Base-by-base conservation (phyloP, 352 stramenopile species). In the Phytophthora hybrid region DNA sequence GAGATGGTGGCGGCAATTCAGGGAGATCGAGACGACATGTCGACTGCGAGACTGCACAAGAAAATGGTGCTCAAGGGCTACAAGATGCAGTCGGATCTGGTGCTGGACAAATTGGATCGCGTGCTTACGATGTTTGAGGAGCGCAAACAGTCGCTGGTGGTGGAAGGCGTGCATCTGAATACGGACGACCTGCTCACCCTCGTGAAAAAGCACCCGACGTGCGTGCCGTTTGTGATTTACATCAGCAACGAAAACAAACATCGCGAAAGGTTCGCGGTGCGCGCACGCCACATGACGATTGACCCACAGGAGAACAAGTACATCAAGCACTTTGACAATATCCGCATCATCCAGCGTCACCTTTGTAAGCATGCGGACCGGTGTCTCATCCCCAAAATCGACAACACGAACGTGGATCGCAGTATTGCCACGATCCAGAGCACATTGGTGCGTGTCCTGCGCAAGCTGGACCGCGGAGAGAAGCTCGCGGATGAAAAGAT, bases 281-380 rank as follows among this genome's bases (percentile, higher is more conserved):
- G 90, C 14, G 87, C 90, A 32, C 82, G 89, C 1, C 88, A 97
- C 81, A 97, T 97, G 90, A 97, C 90, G 49, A 92, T 97, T 58
- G 87, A 95, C 61, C 90, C 90, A 13, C 87, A 95, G 69, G 87
- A 92, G 60, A 97, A 97, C 79, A 97, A 97, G 76, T 97, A 97
- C 75, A 97, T 97, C 69, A 93, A 95, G 66, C 91, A 95, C 76
- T 97, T 97, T 69, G 90, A 95, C 74, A 97, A 97, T 66, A 97
- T 97, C 67, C 88, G 89, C 72, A 91, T 94, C 69, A 97, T 97
- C 69, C 90, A 97, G 80, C 84, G 85, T 39, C 86, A 95, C 69
- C 72, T 95, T 23, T 93, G 87, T 72, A 97, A 97, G 72, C 80
- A 95, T 62, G 90, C 88, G 18, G 88, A 97, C 70, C 87, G 90